phyloP scores from a whole-genome alignment of 768 basidiomycete species.

The Termitomyces sp. region DNA sequence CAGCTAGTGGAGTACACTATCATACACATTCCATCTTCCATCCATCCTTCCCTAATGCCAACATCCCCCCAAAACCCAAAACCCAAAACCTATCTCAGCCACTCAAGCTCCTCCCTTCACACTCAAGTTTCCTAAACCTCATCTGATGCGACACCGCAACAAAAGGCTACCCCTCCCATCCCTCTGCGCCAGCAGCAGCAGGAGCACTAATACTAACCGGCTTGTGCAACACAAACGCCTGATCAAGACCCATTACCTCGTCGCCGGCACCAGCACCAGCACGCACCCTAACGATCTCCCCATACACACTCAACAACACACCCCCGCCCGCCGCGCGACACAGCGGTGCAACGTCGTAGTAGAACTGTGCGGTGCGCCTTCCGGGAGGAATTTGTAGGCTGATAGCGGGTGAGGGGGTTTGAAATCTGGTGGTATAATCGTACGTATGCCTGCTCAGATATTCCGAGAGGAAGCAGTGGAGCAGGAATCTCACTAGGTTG shows the following conservation, averaged over 20 bases:
- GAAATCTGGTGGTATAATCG: conserved; percentile 6
- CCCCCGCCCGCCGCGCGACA: conserved; percentile 10
- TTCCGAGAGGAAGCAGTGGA: too few relatives aligned
- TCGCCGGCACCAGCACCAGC: not conserved
- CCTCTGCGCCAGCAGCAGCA: not conserved
- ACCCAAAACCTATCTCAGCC: not conserved
- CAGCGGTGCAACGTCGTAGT: conserved; percentile 23
- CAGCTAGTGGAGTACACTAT: too few relatives aligned
- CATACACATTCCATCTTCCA: too few relatives aligned
- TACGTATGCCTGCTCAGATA: not conserved
- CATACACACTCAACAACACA: conserved; percentile 25
- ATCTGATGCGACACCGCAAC: conserved; percentile 28
- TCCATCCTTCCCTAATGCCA: too few relatives aligned
- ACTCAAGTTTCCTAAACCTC: not conserved
- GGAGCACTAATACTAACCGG: too few relatives aligned
- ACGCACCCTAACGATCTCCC: conserved; percentile 19
- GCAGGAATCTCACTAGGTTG: conserved; percentile 3
- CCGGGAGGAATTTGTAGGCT: conserved; percentile 23
- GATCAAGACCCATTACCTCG: conserved; percentile 19
- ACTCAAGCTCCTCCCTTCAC: conserved; percentile 6
- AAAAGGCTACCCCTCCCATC: conserved; percentile 22
- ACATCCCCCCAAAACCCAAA: too few relatives aligned
- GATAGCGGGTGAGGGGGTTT: not conserved
- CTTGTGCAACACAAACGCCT: conserved; percentile 27
- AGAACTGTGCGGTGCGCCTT: conserved; percentile 9